Conservation (phyloP, 2,329 filamentous ascomycete species). For the Colletotrichum tanaceti region DNA sequence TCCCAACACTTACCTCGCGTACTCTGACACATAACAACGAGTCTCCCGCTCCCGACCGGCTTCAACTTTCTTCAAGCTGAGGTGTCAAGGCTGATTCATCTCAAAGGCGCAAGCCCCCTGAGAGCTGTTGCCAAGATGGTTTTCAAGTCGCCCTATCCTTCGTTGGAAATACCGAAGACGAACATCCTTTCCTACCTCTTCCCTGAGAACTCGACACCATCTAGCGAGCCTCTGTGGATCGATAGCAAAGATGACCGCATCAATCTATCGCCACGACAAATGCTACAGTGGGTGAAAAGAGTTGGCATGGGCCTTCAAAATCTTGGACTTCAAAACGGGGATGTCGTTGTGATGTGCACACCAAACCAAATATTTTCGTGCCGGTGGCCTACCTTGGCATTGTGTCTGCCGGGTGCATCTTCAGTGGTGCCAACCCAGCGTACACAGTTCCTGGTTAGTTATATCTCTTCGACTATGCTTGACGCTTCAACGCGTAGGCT, state of each 20-base stretch:
- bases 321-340: constrained; percentile 58
- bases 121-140: constrained; percentile 49
- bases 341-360: constrained; percentile 65
- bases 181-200: constrained; percentile 56
- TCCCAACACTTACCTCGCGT: neutral
- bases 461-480: neutral
- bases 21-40: neutral
- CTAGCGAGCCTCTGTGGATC: constrained; percentile 64
- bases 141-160: constrained; percentile 56
- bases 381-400: constrained; percentile 66
- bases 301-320: constrained; percentile 61
- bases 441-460: constrained; percentile 60
- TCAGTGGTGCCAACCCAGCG: constrained; percentile 65
- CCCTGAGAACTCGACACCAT: constrained; percentile 46
- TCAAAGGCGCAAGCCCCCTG: neutral
- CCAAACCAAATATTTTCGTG: constrained; percentile 68
- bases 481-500: constrained; percentile 5
- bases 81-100: neutral
- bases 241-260: constrained; percentile 59
- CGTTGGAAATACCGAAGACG: constrained; percentile 57
- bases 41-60: neutral
- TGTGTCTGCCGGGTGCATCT: constrained; percentile 63
- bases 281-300: constrained; percentile 63
- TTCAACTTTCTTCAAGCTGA: neutral
- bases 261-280: constrained; percentile 59